These are phyloP conservation scores for Acanthochlamys bracteata DNA, from an alignment of 106 monocot species.

Conservation along the genomic window DNA sequence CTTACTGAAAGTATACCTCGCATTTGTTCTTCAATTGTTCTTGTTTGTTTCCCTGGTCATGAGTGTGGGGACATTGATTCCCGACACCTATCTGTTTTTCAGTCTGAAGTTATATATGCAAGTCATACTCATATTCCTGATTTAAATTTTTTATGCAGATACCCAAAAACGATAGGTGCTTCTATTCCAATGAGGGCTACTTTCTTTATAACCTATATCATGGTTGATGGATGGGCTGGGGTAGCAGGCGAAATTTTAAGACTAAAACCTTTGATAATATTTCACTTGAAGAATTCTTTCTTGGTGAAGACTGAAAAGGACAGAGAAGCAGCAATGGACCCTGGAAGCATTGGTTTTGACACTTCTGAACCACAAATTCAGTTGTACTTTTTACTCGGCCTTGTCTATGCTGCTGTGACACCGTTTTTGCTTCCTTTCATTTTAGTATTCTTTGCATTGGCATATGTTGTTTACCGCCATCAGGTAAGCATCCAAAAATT, in stretches of 20 bases:
- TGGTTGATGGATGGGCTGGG: conserved; percentile 89
- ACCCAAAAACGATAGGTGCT: conserved; percentile 58
- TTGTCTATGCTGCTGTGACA: conserved; percentile 66
- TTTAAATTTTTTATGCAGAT: conserved; percentile 19
- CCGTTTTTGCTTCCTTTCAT: conserved; percentile 76
- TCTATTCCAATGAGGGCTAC: conserved; percentile 79
- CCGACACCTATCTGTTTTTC: too few species aligned
- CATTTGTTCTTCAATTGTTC: neutral
- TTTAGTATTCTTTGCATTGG: conserved; percentile 52
- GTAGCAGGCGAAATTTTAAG: conserved; percentile 64
- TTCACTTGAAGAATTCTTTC: conserved; percentile 66
- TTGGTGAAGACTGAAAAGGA: conserved; percentile 82
- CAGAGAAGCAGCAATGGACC: conserved; percentile 73
- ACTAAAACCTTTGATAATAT: conserved; percentile 57
- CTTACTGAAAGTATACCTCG: neutral
- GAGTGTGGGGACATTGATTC: too few species aligned
- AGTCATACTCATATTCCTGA: too few species aligned
- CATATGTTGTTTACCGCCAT: conserved; percentile 66
- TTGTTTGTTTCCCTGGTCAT: neutral
- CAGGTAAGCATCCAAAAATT: conserved; percentile 35
- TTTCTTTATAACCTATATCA: conserved; percentile 77
- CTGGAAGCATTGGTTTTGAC: conserved; percentile 60
- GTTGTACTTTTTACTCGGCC: conserved; percentile 76
- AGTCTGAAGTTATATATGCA: too few species aligned
- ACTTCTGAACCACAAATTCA: conserved; percentile 58